These are phyloP conservation scores for Pelargonium cotyledonis DNA, from an alignment of 441 rosid species.

Conservation along the genomic window DNA sequence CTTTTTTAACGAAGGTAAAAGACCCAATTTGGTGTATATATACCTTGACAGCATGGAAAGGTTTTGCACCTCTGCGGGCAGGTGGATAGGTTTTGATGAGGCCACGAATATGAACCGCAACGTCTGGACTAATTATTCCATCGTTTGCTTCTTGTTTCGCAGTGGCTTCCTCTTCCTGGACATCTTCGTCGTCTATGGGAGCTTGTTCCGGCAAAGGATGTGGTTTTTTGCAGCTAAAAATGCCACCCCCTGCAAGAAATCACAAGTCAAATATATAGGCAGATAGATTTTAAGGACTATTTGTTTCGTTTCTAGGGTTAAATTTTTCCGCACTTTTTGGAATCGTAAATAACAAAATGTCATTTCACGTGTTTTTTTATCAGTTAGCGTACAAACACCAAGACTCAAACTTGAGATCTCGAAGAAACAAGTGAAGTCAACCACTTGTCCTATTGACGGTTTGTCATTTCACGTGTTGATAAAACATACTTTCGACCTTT, in stretches of 20 bases:
- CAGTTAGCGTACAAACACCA: too few relatives aligned
- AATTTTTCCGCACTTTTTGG: too few relatives aligned
- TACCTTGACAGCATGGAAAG: slow-evolving; percentile 83
- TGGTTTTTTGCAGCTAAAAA: slow-evolving; percentile 69
- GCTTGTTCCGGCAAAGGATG: slow-evolving; percentile 42
- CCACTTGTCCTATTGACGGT: too few relatives aligned
- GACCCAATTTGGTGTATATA: too few relatives aligned
- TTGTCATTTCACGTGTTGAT: too few relatives aligned
- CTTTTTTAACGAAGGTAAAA: too few relatives aligned
- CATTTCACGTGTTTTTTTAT: neutral
- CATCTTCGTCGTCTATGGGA: slow-evolving; percentile 79
- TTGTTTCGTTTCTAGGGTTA: too few relatives aligned
- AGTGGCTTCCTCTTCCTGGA: slow-evolving; percentile 67
- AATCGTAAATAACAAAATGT: too few relatives aligned
- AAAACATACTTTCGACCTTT: too few relatives aligned
- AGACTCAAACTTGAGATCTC: too few relatives aligned
- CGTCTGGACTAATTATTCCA: slow-evolving; percentile 40
- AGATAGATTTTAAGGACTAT: slow-evolving; percentile 8
- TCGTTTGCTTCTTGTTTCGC: slow-evolving; percentile 52
- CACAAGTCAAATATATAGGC: slow-evolving; percentile 6
- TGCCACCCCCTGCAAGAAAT: slow-evolving; percentile 57
- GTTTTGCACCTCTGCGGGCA: slow-evolving; percentile 3
- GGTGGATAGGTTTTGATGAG: slow-evolving; percentile 67
- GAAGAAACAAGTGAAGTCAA: too few relatives aligned
- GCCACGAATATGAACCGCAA: slow-evolving; percentile 84